A percentile compares a stretch with the other conserved stretches of the same genome.
phyloP scores from a whole-genome alignment of 108 stramenopile genomes.

The Mediolabrus comicus region DNA sequence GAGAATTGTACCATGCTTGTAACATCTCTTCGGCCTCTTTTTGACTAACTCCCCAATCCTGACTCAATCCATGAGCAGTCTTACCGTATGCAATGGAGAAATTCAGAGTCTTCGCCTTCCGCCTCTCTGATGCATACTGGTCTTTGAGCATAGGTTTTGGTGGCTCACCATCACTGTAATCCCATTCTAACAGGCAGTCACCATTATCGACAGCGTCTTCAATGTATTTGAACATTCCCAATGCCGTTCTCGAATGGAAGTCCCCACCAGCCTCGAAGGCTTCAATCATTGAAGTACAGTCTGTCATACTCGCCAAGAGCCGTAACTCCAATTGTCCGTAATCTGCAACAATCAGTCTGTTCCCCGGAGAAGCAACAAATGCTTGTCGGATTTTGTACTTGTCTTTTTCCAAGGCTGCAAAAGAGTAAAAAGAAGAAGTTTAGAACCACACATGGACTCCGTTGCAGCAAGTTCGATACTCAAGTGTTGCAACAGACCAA shows the following conservation, averaged over 20 bases:
- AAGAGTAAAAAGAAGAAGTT: not conserved
- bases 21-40: slow-evolving; percentile 93
- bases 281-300: slow-evolving; percentile 95
- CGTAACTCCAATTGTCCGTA: slow-evolving; percentile 99
- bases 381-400: slow-evolving; percentile 91
- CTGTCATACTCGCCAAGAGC: slow-evolving; percentile 94
- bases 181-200: slow-evolving; percentile 98
- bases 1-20: slow-evolving; percentile 92
- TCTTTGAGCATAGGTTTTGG: slow-evolving; percentile 97
- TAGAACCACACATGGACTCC: no score
- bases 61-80: slow-evolving; percentile 94
- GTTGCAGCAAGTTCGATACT: no score
- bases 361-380: slow-evolving; percentile 90
- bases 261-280: slow-evolving; percentile 97
- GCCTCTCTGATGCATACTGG: slow-evolving; percentile 93
- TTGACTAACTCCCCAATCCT: slow-evolving; percentile 93
- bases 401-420: slow-evolving; percentile 94
- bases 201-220: slow-evolving; percentile 88
- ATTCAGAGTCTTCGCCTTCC: slow-evolving; percentile 98
- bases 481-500: not conserved
- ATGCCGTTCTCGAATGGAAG: slow-evolving; percentile 97
- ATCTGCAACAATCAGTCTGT: slow-evolving; percentile 96
- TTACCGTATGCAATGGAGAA: slow-evolving; percentile 99
- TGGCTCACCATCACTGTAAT: slow-evolving; percentile 88
- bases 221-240: slow-evolving; percentile 98